Evolutionary conservation across 345 rosid species (phyloP), one percentile per base, ranked within the genome.

Genomic region (Populus deltoides): DNA sequence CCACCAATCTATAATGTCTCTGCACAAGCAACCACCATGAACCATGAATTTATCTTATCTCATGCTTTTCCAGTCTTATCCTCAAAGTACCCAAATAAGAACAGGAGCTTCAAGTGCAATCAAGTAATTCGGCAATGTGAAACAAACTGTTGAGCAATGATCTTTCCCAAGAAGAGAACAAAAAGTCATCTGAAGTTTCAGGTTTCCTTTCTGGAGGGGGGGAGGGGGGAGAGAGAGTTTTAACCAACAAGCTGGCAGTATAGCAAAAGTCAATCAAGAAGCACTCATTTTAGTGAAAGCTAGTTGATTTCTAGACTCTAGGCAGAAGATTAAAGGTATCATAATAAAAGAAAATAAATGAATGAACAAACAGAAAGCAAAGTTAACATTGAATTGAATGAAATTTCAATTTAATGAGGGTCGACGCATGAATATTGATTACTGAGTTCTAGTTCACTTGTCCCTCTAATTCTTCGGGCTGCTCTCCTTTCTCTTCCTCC

Each of bases 141-240:
- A 79, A 49, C 36, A 80, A 66, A 20, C 72, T 31, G 39, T 45
- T 38, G 33, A 61, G 75, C 74, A 51, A 62, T 29, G 20, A 36
- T 31, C 11, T 53, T 10, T 31, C 66, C 70, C 81, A 73, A 72
- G 76, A 80, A 78, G 67, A 39, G 33, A 70, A 29, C 75, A 71
- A 53, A 33, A 80, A 39, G 87, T 83, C 87, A 82, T 82, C 87
- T 68, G 39, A 8, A 16, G 68, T 70, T 71, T 71, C 81, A 73
- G 79, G 72, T 43, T 62, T 71, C 73, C 38, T 36, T 45, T 78
- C 47, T 72, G 78, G 85, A 81, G 75, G 67, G 65, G 43, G n/a
- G n/a, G 10, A 22, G 33, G 8, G 27, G 47, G 2, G 45, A 33
- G 35, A 7, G 57, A 76, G 72, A 31, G 55, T 61, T 57, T 43